Base-by-base conservation (phyloP, 495 filamentous ascomycete genomes). In the Penicillium alfredii region DNA sequence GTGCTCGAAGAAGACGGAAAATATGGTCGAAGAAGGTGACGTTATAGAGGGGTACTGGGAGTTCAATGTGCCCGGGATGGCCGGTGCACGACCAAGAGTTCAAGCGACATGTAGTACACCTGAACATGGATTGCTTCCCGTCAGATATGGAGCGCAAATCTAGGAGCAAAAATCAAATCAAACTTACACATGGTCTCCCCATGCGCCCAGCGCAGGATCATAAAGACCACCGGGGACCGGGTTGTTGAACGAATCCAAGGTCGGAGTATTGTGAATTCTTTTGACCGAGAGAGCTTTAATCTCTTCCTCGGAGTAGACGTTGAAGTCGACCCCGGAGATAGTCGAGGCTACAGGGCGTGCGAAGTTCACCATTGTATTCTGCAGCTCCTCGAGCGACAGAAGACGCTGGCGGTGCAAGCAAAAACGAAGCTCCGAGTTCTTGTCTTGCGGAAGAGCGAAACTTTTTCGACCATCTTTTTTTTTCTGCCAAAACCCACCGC, bases 1-100 rank as follows among this genome's bases (percentile, higher is more conserved):
- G 84, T 25, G 82, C 80, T 35, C 86, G 78, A 21, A 99, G 70
- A 11, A 99, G 66, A 17, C 86, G 78, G 34, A 89, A 73, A 34
- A 85, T 69, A 59, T 95, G 90, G 56, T 93, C 87, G 70, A 99
- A 82, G 60, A 94, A 94, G 1, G 86, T 81, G 15, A 88, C 83
- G 65, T 96, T 90, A 56, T 96, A 99, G 32, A 95, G 80, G 27
- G 82, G 84, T 8, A 89, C 80, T 3, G 93, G 89, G 16, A 99
- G 78, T 46, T 95, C 87, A 57, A 99, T 93, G 57, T 97, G 92
- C 32, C 93, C 93, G 20, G 79, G 73, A 66, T 99, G 93, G 40
- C 93, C 93, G 7, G 92, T 88, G 59, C 92, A 99, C 34, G 76
- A 77, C 44, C 75, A 74, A 43, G 76, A 77, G 45, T 77, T 78